These are phyloP conservation scores for Neospermospora avenae DNA, from an alignment of 2,329 filamentous ascomycete genomes.

Conservation along the genomic window DNA sequence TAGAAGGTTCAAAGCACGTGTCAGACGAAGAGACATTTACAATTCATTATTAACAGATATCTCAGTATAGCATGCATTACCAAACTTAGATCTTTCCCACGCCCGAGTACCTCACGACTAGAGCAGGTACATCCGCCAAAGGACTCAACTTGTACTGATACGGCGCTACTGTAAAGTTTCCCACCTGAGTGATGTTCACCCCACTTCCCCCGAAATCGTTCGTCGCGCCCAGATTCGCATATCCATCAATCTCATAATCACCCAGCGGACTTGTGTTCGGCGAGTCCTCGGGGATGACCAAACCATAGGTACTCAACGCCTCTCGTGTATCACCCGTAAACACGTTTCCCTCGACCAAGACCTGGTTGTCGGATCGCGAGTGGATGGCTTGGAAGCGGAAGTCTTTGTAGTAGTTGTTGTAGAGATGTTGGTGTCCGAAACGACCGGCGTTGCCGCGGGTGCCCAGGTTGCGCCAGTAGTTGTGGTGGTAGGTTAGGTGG, in stretches of 20 bases:
- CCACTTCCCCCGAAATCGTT: conserved; percentile 1
- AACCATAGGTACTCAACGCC: conserved; percentile 4
- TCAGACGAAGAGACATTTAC: no score
- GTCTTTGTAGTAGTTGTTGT: conserved; percentile 11
- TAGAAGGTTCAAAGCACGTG: no score
- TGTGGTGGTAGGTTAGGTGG: conserved; percentile 9
- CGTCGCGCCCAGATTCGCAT: conserved; percentile 6
- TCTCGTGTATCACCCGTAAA: conserved; percentile 7
- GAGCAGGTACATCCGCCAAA: not conserved
- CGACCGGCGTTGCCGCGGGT: conserved; percentile 9
- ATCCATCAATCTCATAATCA: conserved; percentile 7
- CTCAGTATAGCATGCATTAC: no score
- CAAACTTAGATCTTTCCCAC: not conserved
- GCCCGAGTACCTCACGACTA: conserved; percentile 5
- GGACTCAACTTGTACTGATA: conserved; percentile 3
- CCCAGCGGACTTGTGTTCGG: not conserved
- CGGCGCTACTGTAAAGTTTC: conserved; percentile 4
- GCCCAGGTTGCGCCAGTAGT: conserved; percentile 7
- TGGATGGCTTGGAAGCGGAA: conserved; percentile 10
- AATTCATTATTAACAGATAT: no score
- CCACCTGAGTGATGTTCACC: conserved; percentile 7
- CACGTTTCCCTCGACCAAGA: conserved; percentile 5
- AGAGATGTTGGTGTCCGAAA: conserved; percentile 6
- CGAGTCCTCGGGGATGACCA: conserved; percentile 9
- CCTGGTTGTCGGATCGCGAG: conserved; percentile 9